phyloP scores from a whole-genome alignment of 768 basidiomycete genomes.

The Clitopilus passeckerianus region DNA sequence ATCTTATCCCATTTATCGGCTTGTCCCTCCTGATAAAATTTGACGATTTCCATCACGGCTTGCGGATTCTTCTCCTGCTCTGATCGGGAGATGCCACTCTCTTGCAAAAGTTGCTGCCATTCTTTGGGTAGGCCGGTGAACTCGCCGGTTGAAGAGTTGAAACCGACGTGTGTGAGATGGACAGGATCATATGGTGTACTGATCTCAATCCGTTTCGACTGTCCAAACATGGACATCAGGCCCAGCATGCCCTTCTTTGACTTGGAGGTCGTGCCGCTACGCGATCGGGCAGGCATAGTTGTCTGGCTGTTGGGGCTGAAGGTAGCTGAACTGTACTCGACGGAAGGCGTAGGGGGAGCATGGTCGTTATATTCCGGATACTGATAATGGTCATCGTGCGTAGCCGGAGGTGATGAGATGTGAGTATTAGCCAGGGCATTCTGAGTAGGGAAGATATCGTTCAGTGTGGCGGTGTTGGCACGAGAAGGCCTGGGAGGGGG shows the following conservation, averaged over 20 bases:
- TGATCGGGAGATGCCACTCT: conserved; percentile 87
- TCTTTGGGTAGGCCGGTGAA: conserved; percentile 97
- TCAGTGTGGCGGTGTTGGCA: conserved; percentile 78
- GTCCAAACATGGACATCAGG: conserved; percentile 69
- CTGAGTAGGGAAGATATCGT: conserved; percentile 59
- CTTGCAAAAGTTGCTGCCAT: conserved; percentile 96
- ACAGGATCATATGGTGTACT: conserved; percentile 98
- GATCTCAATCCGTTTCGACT: conserved; percentile 82
- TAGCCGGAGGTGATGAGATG: conserved; percentile 41
- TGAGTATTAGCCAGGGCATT: conserved; percentile 39
- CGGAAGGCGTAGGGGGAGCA: conserved; percentile 32
- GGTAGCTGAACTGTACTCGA: conserved; percentile 2
- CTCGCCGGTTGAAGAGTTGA: conserved; percentile 98
- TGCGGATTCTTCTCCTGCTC: conserved; percentile 99
- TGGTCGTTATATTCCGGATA: conserved; percentile 39
- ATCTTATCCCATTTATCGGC: conserved; percentile 86
- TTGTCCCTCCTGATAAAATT: conserved; percentile 92
- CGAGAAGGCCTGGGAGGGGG: conserved; percentile 80
- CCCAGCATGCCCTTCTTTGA: conserved; percentile 69
- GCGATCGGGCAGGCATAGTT: conserved; percentile 27
- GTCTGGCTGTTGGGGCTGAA: conserved; percentile 7
- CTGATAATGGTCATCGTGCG: conserved; percentile 28
- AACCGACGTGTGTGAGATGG: conserved; percentile 98
- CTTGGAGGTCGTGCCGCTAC: conserved; percentile 45
- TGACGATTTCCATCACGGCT: conserved; percentile 97